These are phyloP conservation scores for Colletotrichum abscissum DNA, from an alignment of 2,329 filamentous ascomycete species.

Conservation along the genomic window DNA sequence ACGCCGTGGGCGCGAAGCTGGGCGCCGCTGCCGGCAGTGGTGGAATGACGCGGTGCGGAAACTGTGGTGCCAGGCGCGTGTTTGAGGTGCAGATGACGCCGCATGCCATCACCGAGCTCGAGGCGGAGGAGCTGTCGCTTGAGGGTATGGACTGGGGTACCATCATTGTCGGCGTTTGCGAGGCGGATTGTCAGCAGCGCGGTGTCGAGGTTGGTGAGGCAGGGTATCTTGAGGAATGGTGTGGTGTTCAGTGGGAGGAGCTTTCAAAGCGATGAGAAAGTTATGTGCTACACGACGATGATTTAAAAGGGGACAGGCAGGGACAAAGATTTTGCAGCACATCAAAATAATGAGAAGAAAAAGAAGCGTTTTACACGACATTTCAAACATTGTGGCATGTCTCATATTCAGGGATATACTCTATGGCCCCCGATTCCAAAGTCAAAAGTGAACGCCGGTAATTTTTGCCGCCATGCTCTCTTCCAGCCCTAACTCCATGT, in stretches of 20 bases:
- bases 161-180: constrained; percentile 87
- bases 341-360: constrained; percentile 1
- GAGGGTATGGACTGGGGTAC: constrained; percentile 99
- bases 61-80: constrained; percentile 79
- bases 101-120: constrained; percentile 88
- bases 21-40: constrained; percentile 39
- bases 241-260: constrained; percentile 98
- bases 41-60: constrained; percentile 77
- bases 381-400: constrained; percentile 32
- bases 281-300: constrained; percentile 21
- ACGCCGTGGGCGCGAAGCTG: constrained; percentile 77
- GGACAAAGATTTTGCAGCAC: constrained; percentile 3
- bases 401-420: constrained; percentile 37
- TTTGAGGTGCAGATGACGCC: constrained; percentile 96
- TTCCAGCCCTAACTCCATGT: constrained; percentile 33
- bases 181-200: constrained; percentile 76
- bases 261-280: constrained; percentile 52
- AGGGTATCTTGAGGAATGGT: constrained; percentile 94
- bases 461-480: constrained; percentile 38
- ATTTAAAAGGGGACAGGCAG: constrained; percentile 42
- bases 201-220: constrained; percentile 70
- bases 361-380: constrained; percentile 12
- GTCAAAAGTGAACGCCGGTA: constrained; percentile 37
- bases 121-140: constrained; percentile 76
- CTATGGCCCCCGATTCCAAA: constrained; percentile 37